These are phyloP conservation scores for Sporothrix euskadiensis DNA, from an alignment of 2,329 filamentous ascomycete species.

Conservation along the genomic window DNA sequence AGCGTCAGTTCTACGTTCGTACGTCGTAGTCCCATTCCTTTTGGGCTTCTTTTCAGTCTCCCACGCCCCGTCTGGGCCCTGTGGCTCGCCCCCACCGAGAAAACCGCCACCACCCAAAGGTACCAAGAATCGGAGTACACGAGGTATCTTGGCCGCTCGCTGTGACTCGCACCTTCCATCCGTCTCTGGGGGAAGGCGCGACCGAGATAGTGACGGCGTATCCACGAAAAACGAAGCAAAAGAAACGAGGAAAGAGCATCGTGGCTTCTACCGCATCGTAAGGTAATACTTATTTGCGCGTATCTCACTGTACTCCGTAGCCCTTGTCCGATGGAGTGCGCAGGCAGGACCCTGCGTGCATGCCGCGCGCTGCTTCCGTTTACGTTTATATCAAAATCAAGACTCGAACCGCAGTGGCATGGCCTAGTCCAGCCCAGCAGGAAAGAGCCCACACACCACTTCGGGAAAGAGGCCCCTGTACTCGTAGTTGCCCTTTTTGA, in stretches of 20 bases:
- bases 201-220: not conserved
- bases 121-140: not conserved
- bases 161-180: conserved; percentile 7
- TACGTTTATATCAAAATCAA: conserved; percentile 14
- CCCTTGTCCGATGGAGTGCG: not conserved
- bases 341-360: not conserved
- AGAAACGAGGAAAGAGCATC: conserved; percentile 2
- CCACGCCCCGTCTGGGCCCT: not conserved
- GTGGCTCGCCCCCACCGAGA: conserved; percentile 16
- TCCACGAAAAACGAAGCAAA: conserved; percentile 18
- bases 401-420: not conserved
- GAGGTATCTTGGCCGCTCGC: not conserved
- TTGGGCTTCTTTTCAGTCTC: not conserved
- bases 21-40: not conserved
- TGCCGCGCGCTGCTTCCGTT: not conserved
- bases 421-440: not conserved
- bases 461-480: conserved; percentile 20
- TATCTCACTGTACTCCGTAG: not conserved
- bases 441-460: conserved; percentile 14
- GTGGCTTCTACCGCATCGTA: not conserved
- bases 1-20: not conserved
- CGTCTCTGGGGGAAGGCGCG: not conserved
- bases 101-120: conserved; percentile 21
- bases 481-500: conserved; percentile 14
- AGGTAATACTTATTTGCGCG: not conserved